Evolutionary conservation across 768 basidiomycete genomes (phyloP).

Genomic region (Tylopilus rubrobrunneus): DNA sequence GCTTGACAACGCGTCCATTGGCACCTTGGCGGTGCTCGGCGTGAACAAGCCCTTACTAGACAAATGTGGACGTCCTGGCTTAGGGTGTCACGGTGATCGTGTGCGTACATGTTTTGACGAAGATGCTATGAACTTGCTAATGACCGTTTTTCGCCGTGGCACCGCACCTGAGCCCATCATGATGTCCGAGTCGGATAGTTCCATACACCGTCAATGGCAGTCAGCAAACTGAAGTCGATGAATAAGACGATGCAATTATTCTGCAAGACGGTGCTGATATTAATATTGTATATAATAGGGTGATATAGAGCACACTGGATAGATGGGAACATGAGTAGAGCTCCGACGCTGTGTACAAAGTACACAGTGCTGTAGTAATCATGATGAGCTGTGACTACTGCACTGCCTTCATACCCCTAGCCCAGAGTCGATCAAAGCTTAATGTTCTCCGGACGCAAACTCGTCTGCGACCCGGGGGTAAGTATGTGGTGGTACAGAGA

Average conservation of each 20-base stretch:
- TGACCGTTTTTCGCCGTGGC: too few species aligned
- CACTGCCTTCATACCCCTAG: not conserved
- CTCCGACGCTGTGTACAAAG: not conserved
- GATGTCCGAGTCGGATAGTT: too few species aligned
- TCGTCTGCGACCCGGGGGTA: not conserved
- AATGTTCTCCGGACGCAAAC: not conserved
- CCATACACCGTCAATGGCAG: too few species aligned
- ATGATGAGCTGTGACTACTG: too few species aligned
- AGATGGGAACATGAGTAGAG: not conserved
- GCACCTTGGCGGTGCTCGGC: constrained; percentile 23
- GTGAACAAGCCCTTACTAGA: constrained; percentile 23
- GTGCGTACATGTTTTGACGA: constrained; percentile 8
- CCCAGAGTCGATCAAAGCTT: not conserved
- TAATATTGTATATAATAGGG: not conserved
- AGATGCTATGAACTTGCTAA: not conserved
- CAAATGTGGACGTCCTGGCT: constrained; percentile 17
- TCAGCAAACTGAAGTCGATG: not conserved
- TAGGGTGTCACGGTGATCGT: constrained; percentile 23
- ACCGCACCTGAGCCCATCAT: too few species aligned
- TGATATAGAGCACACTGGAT: not conserved
- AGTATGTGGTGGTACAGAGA: not conserved
- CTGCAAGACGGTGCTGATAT: not conserved
- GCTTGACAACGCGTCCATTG: constrained; percentile 22
- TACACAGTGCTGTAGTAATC: too few species aligned
- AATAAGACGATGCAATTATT: not conserved